Base-by-base conservation (phyloP, 148 eudicot species). In the Vaccinium corymbosum region DNA sequence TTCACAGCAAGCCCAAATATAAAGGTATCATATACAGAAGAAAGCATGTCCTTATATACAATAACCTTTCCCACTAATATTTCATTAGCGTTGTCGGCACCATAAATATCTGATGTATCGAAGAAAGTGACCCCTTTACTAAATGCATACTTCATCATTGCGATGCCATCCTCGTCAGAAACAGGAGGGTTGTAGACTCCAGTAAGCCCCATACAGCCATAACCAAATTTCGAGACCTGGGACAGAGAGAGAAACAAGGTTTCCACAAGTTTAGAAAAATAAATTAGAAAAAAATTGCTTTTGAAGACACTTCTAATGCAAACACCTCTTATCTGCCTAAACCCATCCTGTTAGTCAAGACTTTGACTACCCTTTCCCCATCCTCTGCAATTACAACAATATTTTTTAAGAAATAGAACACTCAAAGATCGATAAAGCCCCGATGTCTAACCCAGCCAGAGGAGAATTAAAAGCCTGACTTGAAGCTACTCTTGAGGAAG, bases 91-190 rank as follows among this genome's bases (percentile, higher is more conserved):
- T 83, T 74, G 76, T 87, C 79, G 29, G 80, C 86, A 17, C 95
- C 98, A 86, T 94, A 93, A 46, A 90, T 85, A 89, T 94, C 93
- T 11, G 98, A 85, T 12, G 95, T 94, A 71, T 94, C 95, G 49
- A 93, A 90, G 81, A 91, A 91, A 17, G 98, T 93, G 80, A 94
- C 85, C 27, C 98, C 95, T 84, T 82, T 88, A 78, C 71, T 81
- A 80, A 90, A 94, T 10, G 94, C 95, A 81, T 89, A 87, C 86
- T 87, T 89, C 62, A 94, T 89, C 22, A 93, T 77, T 59, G 91
- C 76, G 71, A 93, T 89, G 64, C 89, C 93, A 46, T 90, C 93
- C 53, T 85, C 90, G 51, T 93, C 93, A 61, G 98, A 79, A 25
- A 92, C 42, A 16, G 94, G 94, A 76, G 85, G 84, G 80, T 88